These are phyloP conservation scores for Lactarius indigo DNA, from an alignment of 768 basidiomycete species.

Conservation along the genomic window DNA sequence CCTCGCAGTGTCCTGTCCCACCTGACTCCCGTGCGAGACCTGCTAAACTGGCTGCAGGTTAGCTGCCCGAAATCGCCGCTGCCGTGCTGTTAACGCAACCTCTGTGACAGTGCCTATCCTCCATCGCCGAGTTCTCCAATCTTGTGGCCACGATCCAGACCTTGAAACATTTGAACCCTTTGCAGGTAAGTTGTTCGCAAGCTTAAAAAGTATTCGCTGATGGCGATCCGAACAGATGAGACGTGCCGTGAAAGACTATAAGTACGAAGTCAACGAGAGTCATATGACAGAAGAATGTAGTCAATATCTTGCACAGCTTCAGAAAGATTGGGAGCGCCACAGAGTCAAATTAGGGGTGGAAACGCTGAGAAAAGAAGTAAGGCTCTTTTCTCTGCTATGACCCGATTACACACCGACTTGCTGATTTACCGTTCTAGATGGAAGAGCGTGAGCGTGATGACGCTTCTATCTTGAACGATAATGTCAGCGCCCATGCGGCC, in stretches of 20 bases:
- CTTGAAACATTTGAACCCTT: constrained; percentile 82
- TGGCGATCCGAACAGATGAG: constrained; percentile 61
- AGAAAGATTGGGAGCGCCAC: constrained; percentile 96
- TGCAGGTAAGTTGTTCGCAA: constrained; percentile 57
- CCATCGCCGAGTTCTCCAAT: constrained; percentile 81
- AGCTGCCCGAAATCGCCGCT: background rate
- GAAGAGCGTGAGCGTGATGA: constrained; percentile 63
- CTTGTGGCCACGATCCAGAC: constrained; percentile 88
- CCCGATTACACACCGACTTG: background rate
- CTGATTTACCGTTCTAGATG: constrained; percentile 44
- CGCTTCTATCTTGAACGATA: constrained; percentile 34
- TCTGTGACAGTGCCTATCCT: constrained; percentile 66
- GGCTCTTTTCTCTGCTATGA: constrained; percentile 1
- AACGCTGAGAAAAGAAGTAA: constrained; percentile 77
- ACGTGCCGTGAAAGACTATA: constrained; percentile 88
- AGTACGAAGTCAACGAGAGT: constrained; percentile 89
- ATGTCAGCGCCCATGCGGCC: constrained; percentile 29
- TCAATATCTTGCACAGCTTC: constrained; percentile 90
- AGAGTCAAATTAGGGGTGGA: constrained; percentile 84
- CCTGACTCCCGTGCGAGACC: constrained; percentile 78
- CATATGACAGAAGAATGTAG: constrained; percentile 93
- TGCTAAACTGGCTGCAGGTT: constrained; percentile 81
- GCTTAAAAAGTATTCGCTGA: background rate
- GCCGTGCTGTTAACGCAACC: constrained; percentile 23
- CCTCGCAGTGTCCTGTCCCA: constrained; percentile 77